phyloP scores from a whole-genome alignment of 257 asterid genomes.

The Solanum pimpinellifolium region DNA sequence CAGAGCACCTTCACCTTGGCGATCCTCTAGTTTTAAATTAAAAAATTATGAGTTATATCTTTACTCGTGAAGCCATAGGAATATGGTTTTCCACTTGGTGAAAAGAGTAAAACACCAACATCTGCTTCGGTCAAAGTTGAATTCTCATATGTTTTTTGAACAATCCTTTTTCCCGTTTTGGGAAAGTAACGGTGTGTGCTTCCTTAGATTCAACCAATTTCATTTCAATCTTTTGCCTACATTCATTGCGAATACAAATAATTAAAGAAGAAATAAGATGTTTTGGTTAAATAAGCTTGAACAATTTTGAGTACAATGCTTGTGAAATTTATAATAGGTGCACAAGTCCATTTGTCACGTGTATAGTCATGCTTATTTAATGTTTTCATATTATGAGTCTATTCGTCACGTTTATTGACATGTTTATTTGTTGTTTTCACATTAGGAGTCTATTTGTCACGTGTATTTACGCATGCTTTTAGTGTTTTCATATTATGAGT shows the following conservation, averaged over 20 bases:
- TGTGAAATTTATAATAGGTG: background rate
- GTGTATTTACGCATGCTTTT: background rate
- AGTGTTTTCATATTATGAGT: background rate
- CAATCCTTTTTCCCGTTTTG: background rate
- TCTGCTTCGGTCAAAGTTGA: background rate
- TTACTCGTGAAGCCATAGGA: background rate
- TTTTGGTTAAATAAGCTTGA: background rate
- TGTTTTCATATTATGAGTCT: background rate
- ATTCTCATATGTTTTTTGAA: background rate
- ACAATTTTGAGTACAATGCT: background rate
- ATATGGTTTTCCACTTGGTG: background rate
- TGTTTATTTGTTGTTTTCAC: background rate
- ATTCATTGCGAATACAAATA: background rate
- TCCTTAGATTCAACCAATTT: background rate
- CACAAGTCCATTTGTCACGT: background rate
- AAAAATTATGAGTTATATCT: background rate
- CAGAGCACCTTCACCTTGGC: background rate
- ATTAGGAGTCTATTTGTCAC: background rate
- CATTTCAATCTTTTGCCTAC: background rate
- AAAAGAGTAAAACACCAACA: background rate
- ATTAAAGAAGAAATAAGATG: background rate
- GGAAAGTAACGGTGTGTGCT: fast-evolving
- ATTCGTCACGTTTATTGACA: background rate
- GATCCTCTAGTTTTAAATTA: background rate
- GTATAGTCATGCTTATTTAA: background rate